Conservation (phyloP, 139 green algal species). For the Chlorella sp. region DNA sequence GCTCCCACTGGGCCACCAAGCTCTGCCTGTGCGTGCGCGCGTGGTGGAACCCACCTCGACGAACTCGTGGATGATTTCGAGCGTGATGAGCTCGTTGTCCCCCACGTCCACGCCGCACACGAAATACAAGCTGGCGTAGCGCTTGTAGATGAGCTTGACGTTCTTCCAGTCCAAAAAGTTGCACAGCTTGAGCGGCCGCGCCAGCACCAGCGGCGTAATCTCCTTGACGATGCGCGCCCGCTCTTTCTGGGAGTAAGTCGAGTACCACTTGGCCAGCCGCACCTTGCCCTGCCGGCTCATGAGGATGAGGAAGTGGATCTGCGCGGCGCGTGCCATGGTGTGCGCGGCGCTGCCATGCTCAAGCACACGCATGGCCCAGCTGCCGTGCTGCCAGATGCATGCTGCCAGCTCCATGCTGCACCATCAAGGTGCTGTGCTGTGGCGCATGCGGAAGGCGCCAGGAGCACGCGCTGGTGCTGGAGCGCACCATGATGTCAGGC, state of each 20-base stretch:
- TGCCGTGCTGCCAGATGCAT: too few species aligned
- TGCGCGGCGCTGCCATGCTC: too few species aligned
- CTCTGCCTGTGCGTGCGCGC: too few species aligned
- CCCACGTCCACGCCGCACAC: conserved; percentile 57
- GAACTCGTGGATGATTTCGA: conserved; percentile 95
- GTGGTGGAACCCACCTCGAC: too few species aligned
- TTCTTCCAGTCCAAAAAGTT: conserved; percentile 97
- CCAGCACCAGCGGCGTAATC: conserved; percentile 75
- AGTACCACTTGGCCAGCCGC: conserved; percentile 95
- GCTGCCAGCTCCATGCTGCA: too few species aligned
- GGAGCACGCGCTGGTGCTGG: too few species aligned
- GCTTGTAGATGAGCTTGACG: conserved; percentile 82
- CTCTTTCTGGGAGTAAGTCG: conserved; percentile 89
- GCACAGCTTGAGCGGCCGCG: conserved; percentile 82
- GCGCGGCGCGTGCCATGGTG: too few species aligned
- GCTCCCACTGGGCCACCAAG: too few species aligned
- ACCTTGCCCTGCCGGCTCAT: conserved; percentile 97
- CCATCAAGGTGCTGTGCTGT: too few species aligned
- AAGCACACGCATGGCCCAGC: too few species aligned
- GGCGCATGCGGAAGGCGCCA: too few species aligned
- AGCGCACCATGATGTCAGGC: too few species aligned
- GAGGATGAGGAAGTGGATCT: conserved; percentile 96
- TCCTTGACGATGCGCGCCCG: conserved; percentile 77
- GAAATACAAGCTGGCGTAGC: conserved; percentile 98
- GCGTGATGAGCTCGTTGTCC: conserved; percentile 80